phyloP scores from a whole-genome alignment of 2,329 filamentous ascomycete species.

The Penicillium sp. region DNA sequence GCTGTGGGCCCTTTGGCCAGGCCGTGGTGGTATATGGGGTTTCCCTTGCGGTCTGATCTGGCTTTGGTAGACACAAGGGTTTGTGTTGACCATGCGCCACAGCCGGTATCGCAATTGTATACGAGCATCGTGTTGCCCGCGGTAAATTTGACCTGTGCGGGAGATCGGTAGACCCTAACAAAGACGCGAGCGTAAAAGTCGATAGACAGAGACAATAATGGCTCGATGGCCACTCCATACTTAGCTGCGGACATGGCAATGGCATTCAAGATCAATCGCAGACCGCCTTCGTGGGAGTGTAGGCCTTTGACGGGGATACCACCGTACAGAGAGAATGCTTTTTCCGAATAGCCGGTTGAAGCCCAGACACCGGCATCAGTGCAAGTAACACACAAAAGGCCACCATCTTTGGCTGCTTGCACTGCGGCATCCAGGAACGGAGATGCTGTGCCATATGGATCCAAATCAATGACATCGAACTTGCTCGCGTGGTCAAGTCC shows the following conservation, averaged over 20 bases:
- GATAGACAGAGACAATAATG: conserved; percentile 86
- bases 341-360: conserved; percentile 90
- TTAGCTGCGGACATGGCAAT: conserved; percentile 76
- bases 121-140: conserved; percentile 90
- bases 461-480: conserved; percentile 94
- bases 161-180: conserved; percentile 74
- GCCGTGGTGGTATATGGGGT: conserved; percentile 72
- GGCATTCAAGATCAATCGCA: conserved; percentile 80
- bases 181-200: conserved; percentile 94
- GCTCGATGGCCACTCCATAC: conserved; percentile 86
- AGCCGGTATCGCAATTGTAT: conserved; percentile 87
- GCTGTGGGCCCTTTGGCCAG: conserved; percentile 69
- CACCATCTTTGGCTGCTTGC: conserved; percentile 82
- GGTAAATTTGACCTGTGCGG: conserved; percentile 83
- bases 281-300: conserved; percentile 82
- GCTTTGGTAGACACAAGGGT: conserved; percentile 68
- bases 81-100: conserved; percentile 87
- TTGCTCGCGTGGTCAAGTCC: conserved; percentile 52
- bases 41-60: conserved; percentile 67
- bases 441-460: conserved; percentile 91
- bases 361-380: conserved; percentile 96
- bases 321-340: conserved; percentile 90
- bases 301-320: conserved; percentile 81
- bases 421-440: conserved; percentile 90
- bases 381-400: conserved; percentile 90